Evolutionary conservation across 2,329 filamentous ascomycete genomes (phyloP).

Genomic region (Fusarium goolgardi): DNA sequence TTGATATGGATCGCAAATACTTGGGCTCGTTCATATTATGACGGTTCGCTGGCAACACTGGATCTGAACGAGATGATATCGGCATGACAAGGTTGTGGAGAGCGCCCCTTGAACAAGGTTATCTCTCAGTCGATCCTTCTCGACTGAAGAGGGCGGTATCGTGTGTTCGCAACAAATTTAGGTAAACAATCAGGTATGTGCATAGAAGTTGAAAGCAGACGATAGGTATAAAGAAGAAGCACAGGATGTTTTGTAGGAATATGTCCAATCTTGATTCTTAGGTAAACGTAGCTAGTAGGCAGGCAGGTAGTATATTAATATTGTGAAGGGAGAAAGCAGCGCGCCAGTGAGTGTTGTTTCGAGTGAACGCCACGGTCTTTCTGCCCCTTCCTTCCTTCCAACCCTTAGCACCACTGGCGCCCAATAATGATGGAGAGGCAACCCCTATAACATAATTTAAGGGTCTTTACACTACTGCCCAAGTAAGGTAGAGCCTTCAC

Average conservation of each 20-base stretch:
- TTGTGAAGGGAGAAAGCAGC: not conserved
- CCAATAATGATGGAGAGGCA: no score
- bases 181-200: not conserved
- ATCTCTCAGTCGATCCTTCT: not conserved
- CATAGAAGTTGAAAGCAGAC: not conserved
- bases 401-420: not conserved
- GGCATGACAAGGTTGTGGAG: conserved; percentile 35
- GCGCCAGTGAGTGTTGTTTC: not conserved
- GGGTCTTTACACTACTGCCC: not conserved
- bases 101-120: not conserved
- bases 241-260: not conserved
- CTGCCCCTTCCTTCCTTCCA: not conserved
- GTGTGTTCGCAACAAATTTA: not conserved
- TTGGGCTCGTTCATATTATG: conserved; percentile 39
- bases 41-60: conserved; percentile 9
- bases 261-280: not conserved
- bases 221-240: not conserved
- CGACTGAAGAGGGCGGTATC: not conserved
- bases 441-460: not conserved
- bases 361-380: not conserved
- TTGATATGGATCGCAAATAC: conserved; percentile 20
- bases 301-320: not conserved
- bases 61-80: conserved; percentile 29
- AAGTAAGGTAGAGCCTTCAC: not conserved
- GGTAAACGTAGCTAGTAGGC: not conserved